phyloP scores from a whole-genome alignment of 2,329 filamentous ascomycete genomes.

The Penicillium sp. region DNA sequence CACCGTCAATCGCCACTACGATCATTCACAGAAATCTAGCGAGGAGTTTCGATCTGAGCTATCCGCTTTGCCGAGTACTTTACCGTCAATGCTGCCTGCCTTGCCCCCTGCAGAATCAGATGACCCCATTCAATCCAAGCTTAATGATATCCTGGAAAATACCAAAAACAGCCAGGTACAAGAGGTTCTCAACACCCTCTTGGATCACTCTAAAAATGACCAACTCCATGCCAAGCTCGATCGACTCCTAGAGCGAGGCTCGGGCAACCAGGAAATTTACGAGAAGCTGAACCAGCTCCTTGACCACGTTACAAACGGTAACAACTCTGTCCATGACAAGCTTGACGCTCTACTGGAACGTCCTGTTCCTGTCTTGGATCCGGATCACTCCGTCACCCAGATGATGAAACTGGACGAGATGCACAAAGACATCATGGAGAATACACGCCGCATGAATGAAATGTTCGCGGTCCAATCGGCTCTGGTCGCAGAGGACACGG shows the following conservation, averaged over 20 bases:
- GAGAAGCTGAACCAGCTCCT: slow-evolving; percentile 52
- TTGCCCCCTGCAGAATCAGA: slow-evolving; percentile 48
- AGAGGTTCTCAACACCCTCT: slow-evolving; percentile 50
- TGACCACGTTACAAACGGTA: slow-evolving; percentile 28
- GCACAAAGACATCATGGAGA: slow-evolving; percentile 77
- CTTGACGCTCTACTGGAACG: slow-evolving; percentile 49
- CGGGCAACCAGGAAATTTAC: slow-evolving; percentile 43
- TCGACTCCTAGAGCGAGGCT: slow-evolving; percentile 33
- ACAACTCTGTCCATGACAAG: slow-evolving; percentile 30
- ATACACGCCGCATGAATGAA: slow-evolving; percentile 73
- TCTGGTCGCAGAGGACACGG: slow-evolving; percentile 66
- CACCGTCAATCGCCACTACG: slow-evolving; percentile 78
- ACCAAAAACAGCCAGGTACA: slow-evolving; percentile 49
- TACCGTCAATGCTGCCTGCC: slow-evolving; percentile 54
- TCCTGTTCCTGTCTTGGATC: slow-evolving; percentile 47
- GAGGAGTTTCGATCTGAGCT: slow-evolving; percentile 55
- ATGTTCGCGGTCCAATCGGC: slow-evolving; percentile 47
- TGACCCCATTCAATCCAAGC: slow-evolving; percentile 53
- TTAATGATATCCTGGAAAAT: slow-evolving; percentile 43
- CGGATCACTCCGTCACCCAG: slow-evolving; percentile 65
- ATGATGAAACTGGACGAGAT: slow-evolving; percentile 82
- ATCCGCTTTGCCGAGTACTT: slow-evolving; percentile 45
- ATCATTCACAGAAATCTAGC: slow-evolving; percentile 68
- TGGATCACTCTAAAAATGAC: slow-evolving; percentile 45
- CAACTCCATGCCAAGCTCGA: slow-evolving; percentile 56